phyloP scores from a whole-genome alignment of 2,329 filamentous ascomycete genomes.

The Neobulgaria alba region DNA sequence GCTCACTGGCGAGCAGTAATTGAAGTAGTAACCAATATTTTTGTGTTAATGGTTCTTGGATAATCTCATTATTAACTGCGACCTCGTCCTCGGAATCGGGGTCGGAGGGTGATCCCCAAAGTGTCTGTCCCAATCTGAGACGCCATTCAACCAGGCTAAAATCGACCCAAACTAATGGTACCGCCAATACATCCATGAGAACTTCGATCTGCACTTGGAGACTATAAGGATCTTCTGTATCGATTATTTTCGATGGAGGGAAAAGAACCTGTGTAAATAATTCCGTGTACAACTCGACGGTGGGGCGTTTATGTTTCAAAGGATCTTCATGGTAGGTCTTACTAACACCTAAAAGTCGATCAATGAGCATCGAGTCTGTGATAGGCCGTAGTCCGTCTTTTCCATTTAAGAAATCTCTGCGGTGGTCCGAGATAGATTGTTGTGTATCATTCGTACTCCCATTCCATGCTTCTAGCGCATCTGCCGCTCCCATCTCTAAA shows the following conservation, averaged over 20 bases:
- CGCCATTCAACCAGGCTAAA: slow-evolving; percentile 69
- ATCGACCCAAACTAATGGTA: slow-evolving; percentile 64
- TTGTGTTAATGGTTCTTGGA: slow-evolving; percentile 48
- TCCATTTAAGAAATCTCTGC: slow-evolving; percentile 27
- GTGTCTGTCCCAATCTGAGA: slow-evolving; percentile 61
- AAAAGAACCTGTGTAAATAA: slow-evolving; percentile 52
- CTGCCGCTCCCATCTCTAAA: slow-evolving; percentile 55
- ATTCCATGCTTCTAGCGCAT: slow-evolving; percentile 38
- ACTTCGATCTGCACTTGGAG: slow-evolving; percentile 63
- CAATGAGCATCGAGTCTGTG: slow-evolving; percentile 48
- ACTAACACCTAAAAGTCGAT: slow-evolving; percentile 45
- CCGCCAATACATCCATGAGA: slow-evolving; percentile 55
- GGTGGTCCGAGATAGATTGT: slow-evolving; percentile 15
- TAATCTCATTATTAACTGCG: slow-evolving; percentile 40
- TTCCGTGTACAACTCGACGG: slow-evolving; percentile 52
- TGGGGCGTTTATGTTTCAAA: slow-evolving; percentile 39
- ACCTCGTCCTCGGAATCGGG: slow-evolving; percentile 43
- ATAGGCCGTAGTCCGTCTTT: slow-evolving; percentile 40
- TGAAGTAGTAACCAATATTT: slow-evolving; percentile 61
- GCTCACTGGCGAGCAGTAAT: slow-evolving; percentile 55
- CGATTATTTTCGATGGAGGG: slow-evolving; percentile 46
- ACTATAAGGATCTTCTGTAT: slow-evolving; percentile 50
- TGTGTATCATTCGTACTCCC: slow-evolving; percentile 9
- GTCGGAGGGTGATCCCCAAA: slow-evolving; percentile 52
- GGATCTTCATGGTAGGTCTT: slow-evolving; percentile 46